phyloP scores from a whole-genome alignment of 2,329 filamentous ascomycete species.

The Verticillium zaregamsianum region DNA sequence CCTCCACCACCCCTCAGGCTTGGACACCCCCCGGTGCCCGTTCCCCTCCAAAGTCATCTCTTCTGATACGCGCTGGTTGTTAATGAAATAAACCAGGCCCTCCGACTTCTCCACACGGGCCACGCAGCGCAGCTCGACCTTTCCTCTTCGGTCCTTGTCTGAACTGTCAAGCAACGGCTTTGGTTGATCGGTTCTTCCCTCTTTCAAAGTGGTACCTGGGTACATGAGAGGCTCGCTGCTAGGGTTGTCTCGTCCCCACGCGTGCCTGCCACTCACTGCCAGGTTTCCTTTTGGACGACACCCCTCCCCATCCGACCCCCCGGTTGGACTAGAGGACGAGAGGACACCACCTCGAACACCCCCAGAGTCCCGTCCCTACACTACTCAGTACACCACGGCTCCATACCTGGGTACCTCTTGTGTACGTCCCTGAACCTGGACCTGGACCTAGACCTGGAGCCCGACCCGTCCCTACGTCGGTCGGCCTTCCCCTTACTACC shows the following conservation, averaged over 20 bases:
- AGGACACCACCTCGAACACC: background rate
- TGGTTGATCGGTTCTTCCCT: slow-evolving; percentile 17
- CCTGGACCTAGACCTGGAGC: background rate
- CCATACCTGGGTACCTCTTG: background rate
- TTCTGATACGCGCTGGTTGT: slow-evolving; percentile 40
- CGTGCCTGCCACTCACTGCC: slow-evolving; percentile 12
- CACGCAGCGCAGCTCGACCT: slow-evolving; percentile 5
- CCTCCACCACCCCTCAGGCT: background rate
- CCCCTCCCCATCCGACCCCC: slow-evolving; percentile 5
- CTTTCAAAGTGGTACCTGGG: background rate
- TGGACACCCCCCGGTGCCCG: slow-evolving; percentile 1
- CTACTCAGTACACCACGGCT: background rate
- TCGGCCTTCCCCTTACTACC: slow-evolving; percentile 11
- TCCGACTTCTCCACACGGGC: slow-evolving; percentile 34
- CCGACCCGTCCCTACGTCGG: background rate
- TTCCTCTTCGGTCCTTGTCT: slow-evolving; percentile 25
- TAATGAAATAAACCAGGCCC: slow-evolving; percentile 40
- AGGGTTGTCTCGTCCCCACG: background rate
- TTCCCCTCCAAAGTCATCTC: slow-evolving; percentile 21
- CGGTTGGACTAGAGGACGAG: background rate
- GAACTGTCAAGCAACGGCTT: slow-evolving; percentile 28
- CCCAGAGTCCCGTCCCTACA: background rate
- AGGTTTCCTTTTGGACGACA: slow-evolving; percentile 18
- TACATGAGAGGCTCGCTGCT: background rate
- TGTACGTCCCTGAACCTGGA: slow-evolving; percentile 2